Base-by-base conservation (phyloP, 2,329 filamentous ascomycete genomes). In the Lasiodiplodia sp. region DNA sequence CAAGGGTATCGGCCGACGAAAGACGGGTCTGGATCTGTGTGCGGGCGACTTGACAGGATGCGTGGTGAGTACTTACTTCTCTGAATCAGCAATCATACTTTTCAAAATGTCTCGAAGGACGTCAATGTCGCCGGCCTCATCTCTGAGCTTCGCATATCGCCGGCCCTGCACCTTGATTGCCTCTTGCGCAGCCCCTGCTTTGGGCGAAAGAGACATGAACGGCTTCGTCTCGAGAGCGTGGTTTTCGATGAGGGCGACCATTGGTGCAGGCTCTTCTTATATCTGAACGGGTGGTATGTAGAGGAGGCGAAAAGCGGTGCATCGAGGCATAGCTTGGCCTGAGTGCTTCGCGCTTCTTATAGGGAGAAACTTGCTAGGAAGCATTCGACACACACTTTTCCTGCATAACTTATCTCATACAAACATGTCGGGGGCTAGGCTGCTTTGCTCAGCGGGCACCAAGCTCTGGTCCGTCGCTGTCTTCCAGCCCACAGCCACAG, bases 311-410 rank as follows among this genome's bases (percentile, higher is more conserved):
- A 21, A 34, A 52, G 28, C 47, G 60, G 51, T 64, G 28, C 47
- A 47, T 53, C 60, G 47, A 64, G 60, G 52, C 60, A 34, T n/a
- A 23, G 44, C 60, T 52, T 64, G 60, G 60, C 60, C 47, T 64
- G 28, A 64, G 60, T 64, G 60, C 60, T 64, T 51, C 21, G 60
- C 47, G 47, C 60, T 64, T 64, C 60, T 64, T 64, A 64, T 64
- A 64, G 25, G 47, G 31, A 49, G 57, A 64, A 64, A 38, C 31
- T 16, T 38, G 51, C 28, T 18, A 53, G 47, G 28, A 52, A 64
- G 60, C 21, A 64, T 49, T 37, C 28, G 60, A 64, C 60, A 64
- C 60, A 52, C 44, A 38, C 12, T 25, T 28, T 51, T 51, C 25
- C 31, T 52, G 60, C 60, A 52, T 34, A 64, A 64, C 60, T 64